Conservation (phyloP, 352 stramenopile genomes). For the Aphanomyces invadans region DNA sequence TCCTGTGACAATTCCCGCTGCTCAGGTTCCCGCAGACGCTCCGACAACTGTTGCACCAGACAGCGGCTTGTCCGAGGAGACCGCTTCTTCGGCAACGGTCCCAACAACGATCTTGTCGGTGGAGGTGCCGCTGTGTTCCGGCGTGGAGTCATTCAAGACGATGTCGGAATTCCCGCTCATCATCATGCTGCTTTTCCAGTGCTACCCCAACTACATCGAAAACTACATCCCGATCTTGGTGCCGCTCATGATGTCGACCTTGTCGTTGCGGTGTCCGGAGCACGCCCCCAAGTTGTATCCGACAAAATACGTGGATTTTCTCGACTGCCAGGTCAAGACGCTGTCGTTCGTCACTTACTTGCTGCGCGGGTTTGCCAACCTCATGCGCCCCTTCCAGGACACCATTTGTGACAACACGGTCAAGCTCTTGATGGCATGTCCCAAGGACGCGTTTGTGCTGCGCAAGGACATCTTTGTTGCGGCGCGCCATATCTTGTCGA, state of each 20-base stretch:
- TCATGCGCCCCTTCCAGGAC: constrained; percentile 94
- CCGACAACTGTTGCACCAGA: too few relatives aligned
- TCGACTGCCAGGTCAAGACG: constrained; percentile 96
- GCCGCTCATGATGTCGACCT: constrained; percentile 94
- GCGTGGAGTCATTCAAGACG: constrained; percentile 91
- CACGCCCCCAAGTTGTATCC: constrained; percentile 48
- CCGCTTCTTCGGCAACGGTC: not conserved
- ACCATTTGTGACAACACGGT: constrained; percentile 91
- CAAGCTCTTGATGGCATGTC: constrained; percentile 91
- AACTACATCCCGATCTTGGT: constrained; percentile 93
- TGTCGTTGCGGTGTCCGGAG: constrained; percentile 79
- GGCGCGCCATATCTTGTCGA: constrained; percentile 95
- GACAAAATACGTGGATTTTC: constrained; percentile 80
- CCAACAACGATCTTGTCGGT: too few relatives aligned
- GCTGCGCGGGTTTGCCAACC: constrained; percentile 83
- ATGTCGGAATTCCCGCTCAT: constrained; percentile 96
- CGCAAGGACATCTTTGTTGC: constrained; percentile 95
- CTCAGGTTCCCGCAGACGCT: too few relatives aligned
- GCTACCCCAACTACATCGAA: constrained; percentile 95
- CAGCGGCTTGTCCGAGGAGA: too few relatives aligned
- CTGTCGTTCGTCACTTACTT: constrained; percentile 97
- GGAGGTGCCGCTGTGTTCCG: constrained; percentile 44
- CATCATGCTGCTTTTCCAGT: constrained; percentile 98
- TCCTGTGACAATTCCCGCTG: constrained; percentile 19
- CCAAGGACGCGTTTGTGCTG: constrained; percentile 89